A percentile compares a stretch with the other conserved stretches of the same genome.
These are phyloP conservation scores for Stenogyne calaminthoides DNA, from an alignment of 305 asterid species.

Conservation along the genomic window DNA sequence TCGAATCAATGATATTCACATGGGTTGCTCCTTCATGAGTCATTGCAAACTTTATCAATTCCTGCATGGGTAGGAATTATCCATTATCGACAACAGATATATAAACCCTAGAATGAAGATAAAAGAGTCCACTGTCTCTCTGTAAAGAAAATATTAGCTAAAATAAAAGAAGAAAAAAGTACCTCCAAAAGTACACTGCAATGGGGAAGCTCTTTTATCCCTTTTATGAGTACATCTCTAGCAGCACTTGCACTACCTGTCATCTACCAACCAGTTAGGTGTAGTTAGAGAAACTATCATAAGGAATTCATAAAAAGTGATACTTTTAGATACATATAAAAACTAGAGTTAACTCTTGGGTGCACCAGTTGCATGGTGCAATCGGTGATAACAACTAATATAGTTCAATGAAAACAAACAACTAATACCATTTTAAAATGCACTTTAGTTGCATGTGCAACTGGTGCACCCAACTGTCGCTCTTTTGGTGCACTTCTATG, in stretches of 20 bases:
- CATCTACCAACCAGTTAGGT: conserved; percentile 57
- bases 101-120: conserved; percentile 14
- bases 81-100: conserved; percentile 15
- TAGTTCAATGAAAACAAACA: no score
- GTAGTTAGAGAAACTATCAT: conserved; percentile 32
- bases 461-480: no score
- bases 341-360: background rate
- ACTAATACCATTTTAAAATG: no score
- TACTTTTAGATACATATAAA: background rate
- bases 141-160: background rate
- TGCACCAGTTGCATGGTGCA: background rate
- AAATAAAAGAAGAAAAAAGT: conserved; percentile 21
- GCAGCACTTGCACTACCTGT: conserved; percentile 70
- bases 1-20: conserved; percentile 52
- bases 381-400: no score
- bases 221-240: conserved; percentile 72
- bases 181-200: conserved; percentile 77
- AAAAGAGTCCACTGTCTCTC: background rate
- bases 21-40: conserved; percentile 75
- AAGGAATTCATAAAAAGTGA: conserved; percentile 18
- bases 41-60: conserved; percentile 81
- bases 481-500: no score
- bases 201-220: conserved; percentile 58
- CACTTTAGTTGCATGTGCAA: no score
- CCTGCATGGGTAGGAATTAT: conserved; percentile 53